These are phyloP conservation scores for Hondaea fermentalgiana DNA, from an alignment of 108 stramenopile genomes.

Conservation along the genomic window DNA sequence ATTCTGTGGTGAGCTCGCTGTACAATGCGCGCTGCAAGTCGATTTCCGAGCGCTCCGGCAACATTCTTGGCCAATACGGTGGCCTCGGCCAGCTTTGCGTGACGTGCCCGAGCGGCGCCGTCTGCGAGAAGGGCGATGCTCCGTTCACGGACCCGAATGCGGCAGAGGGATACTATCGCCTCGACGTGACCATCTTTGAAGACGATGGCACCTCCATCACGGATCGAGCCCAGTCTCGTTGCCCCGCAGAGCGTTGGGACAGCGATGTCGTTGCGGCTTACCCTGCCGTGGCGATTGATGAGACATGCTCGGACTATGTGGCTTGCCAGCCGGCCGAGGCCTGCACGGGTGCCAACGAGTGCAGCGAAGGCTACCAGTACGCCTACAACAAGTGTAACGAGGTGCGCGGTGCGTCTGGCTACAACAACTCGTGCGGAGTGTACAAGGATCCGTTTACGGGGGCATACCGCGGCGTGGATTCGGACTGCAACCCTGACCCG, in stretches of 20 bases:
- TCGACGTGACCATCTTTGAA: background rate
- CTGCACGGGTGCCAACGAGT: background rate
- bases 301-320: conserved; percentile 2
- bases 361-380: background rate
- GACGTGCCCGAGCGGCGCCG: background rate
- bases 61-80: background rate
- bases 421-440: conserved; percentile 6
- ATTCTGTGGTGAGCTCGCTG: background rate
- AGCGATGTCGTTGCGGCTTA: background rate
- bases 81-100: conserved; percentile 12
- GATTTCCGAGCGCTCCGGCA: background rate
- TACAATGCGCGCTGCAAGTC: background rate
- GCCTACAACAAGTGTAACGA: background rate
- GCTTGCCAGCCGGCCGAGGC: conserved; percentile 6
- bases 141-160: background rate
- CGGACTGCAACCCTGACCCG: conserved; percentile 4
- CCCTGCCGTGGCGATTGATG: background rate
- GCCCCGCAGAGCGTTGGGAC: background rate
- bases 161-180: background rate
- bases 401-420: background rate
- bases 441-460: background rate
- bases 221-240: background rate
- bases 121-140: background rate
- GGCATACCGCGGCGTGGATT: background rate
- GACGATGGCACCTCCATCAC: background rate